phyloP scores from a whole-genome alignment of 2,329 filamentous ascomycete genomes.

The Conoideocrella luteorostrata region DNA sequence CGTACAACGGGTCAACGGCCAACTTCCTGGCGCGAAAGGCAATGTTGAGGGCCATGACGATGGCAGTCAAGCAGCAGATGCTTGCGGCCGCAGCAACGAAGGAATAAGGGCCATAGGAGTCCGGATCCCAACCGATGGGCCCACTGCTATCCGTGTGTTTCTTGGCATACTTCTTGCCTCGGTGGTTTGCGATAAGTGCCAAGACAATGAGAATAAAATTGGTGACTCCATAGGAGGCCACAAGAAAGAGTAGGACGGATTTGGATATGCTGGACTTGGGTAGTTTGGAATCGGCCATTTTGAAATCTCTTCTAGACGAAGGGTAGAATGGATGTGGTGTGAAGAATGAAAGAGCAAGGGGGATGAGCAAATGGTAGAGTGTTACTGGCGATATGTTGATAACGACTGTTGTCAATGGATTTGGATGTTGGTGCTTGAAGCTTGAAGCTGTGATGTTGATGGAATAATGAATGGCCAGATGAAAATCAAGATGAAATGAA shows the following conservation, averaged over 20 bases:
- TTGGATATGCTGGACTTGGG: background rate
- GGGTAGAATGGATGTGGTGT: no score
- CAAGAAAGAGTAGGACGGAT: conserved; percentile 10
- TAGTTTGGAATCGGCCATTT: background rate
- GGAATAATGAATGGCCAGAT: no score
- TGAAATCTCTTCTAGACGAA: no score
- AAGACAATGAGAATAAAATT: conserved; percentile 18
- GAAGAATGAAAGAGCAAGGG: no score
- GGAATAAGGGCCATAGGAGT: conserved; percentile 12
- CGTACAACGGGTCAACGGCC: conserved; percentile 13
- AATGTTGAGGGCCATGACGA: conserved; percentile 12
- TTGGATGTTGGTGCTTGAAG: no score
- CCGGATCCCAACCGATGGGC: conserved; percentile 2
- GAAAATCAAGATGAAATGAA: no score
- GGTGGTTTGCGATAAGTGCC: conserved; percentile 9
- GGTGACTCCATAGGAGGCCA: conserved; percentile 15
- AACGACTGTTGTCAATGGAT: no score
- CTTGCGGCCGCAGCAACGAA: conserved; percentile 14
- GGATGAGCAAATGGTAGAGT: no score
- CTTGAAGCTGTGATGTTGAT: no score
- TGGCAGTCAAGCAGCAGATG: conserved; percentile 10
- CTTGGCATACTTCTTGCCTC: background rate
- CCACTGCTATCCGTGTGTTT: background rate
- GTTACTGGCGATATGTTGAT: no score
- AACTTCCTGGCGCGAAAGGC: conserved; percentile 5